Conservation (phyloP, 2,329 filamentous ascomycete genomes). For the Tolypocladium guangdongense region DNA sequence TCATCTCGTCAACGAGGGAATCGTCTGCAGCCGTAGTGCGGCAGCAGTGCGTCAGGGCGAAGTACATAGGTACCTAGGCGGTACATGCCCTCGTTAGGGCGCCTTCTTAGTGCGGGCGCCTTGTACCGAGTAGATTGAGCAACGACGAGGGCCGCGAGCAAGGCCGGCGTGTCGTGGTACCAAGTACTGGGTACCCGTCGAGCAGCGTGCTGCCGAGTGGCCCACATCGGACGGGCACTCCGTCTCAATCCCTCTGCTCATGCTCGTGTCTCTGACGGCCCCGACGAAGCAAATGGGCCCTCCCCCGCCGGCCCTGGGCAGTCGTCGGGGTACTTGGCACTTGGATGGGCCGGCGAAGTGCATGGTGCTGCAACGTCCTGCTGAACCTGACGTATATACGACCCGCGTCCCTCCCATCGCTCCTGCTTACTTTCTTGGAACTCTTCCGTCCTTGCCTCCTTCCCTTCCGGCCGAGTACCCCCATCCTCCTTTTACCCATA, state of each 20-base stretch:
- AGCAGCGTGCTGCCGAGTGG: not conserved
- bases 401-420: not conserved
- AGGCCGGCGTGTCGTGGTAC: not conserved
- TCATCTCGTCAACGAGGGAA: too few species aligned
- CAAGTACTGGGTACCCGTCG: not conserved
- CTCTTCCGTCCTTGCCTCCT: not conserved
- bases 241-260: not conserved
- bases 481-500: not conserved
- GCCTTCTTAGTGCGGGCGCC: not conserved
- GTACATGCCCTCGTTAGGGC: not conserved
- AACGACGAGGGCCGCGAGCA: not conserved
- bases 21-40: too few species aligned
- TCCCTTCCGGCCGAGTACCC: not conserved
- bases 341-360: not conserved
- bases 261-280: not conserved
- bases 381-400: not conserved
- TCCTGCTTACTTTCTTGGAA: not conserved
- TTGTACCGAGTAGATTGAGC: not conserved
- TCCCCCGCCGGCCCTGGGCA: not conserved
- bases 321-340: not conserved
- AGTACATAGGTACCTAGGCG: not conserved
- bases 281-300: not conserved
- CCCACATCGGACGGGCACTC: conserved; percentile 4
- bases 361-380: not conserved
- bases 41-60: too few species aligned